Percentiles rank a stretch among this genome's conserved stretches.
Conservation (phyloP, 140 eudicot species). For the Oenanthe javanica region DNA sequence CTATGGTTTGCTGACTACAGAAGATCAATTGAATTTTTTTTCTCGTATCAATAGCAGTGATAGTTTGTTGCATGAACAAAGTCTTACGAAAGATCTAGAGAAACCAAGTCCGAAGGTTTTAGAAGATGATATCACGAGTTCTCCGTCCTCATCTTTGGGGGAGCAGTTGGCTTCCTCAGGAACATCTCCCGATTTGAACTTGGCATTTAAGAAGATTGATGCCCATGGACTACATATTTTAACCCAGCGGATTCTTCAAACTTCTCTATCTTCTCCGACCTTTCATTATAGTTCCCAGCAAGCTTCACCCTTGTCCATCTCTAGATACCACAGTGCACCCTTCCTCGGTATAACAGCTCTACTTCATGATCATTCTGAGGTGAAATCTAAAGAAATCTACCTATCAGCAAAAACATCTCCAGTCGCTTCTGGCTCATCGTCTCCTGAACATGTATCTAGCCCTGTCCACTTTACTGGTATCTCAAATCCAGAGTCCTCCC, state of each 20-base stretch:
- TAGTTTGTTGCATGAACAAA: slow-evolving; percentile 1
- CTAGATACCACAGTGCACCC: slow-evolving; percentile 39
- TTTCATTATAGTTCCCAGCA: slow-evolving; percentile 24
- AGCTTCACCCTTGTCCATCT: slow-evolving; percentile 31
- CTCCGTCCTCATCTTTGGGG: slow-evolving; percentile 2
- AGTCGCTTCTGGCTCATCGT: slow-evolving; percentile 20
- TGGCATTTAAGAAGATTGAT: slow-evolving; percentile 15
- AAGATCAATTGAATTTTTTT: neutral
- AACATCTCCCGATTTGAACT: slow-evolving; percentile 12
- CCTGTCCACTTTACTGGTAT: slow-evolving; percentile 3
- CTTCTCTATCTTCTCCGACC: slow-evolving; percentile 27
- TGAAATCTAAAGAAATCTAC: slow-evolving; percentile 16
- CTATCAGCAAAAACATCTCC: slow-evolving; percentile 10
- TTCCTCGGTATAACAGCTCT: slow-evolving; percentile 53
- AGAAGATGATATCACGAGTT: slow-evolving; percentile 12
- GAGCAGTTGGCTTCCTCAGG: neutral
- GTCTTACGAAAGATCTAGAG: neutral
- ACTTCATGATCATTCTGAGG: slow-evolving; percentile 32
- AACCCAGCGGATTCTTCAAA: slow-evolving; percentile 23
- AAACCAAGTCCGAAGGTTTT: slow-evolving; percentile 4
- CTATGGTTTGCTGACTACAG: neutral
- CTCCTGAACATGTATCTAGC: slow-evolving; percentile 12
- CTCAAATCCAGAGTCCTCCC: slow-evolving; percentile 12
- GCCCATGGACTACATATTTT: slow-evolving; percentile 23
- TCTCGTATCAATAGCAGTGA: neutral